phyloP scores from a whole-genome alignment of 2,329 filamentous ascomycete species.

The Clonostachys rosea region DNA sequence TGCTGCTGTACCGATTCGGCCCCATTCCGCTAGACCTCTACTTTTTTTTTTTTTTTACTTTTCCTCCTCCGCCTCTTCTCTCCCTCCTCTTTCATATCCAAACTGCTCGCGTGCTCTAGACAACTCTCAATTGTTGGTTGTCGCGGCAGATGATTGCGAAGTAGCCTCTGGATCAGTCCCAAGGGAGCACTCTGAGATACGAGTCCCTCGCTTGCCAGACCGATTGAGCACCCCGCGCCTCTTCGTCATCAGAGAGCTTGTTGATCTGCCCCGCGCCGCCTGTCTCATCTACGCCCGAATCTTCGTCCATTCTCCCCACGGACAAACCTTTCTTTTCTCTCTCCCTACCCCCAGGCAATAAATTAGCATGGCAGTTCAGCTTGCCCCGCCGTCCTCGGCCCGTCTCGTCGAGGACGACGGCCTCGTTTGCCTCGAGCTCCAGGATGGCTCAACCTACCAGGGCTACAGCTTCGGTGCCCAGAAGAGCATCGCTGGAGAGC shows the following conservation, averaged over 20 bases:
- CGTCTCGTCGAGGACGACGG: conserved; percentile 52
- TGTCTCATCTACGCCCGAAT: conserved; percentile 9
- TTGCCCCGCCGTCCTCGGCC: conserved; percentile 54
- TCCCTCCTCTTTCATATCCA: conserved; percentile 3
- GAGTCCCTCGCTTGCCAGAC: conserved; percentile 26
- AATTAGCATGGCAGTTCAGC: conserved; percentile 22
- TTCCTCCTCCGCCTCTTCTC: conserved; percentile 8
- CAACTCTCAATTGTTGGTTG: conserved; percentile 9
- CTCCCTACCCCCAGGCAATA: neutral
- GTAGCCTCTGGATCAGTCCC: conserved; percentile 11
- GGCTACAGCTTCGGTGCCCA: conserved; percentile 95
- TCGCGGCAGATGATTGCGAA: conserved; percentile 29
- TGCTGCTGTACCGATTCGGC: neutral
- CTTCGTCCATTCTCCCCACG: conserved; percentile 16
- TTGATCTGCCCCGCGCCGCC: conserved; percentile 1
- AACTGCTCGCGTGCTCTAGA: neutral
- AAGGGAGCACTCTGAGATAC: conserved; percentile 28
- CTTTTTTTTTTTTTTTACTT: conserved; percentile 6
- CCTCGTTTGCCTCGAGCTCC: conserved; percentile 82
- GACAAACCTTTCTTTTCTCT: conserved; percentile 2
- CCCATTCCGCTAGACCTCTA: conserved; percentile 4
- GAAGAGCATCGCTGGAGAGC: conserved; percentile 91
- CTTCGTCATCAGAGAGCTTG: conserved; percentile 5
- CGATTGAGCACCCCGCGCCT: conserved; percentile 12
- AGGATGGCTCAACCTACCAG: conserved; percentile 87